Evolutionary conservation across 2,329 filamentous ascomycete genomes (phyloP), one percentile per base, ranked within the genome.

Genomic region (Fusarium avenaceum): DNA sequence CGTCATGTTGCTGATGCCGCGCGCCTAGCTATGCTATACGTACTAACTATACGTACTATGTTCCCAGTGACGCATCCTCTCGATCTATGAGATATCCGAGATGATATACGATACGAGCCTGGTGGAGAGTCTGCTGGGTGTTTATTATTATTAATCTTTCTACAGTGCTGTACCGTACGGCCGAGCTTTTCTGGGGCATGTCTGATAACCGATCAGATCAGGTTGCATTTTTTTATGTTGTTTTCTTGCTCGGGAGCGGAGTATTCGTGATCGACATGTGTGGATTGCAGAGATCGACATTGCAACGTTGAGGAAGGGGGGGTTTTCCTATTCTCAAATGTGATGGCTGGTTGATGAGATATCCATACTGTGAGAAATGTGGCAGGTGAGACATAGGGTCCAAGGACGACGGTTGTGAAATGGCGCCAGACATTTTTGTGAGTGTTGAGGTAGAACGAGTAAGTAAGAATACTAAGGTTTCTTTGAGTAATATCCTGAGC

Each of bases 151-250:
- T 33, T 59, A 26, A 26, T 24, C 24, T 24, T 24, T 24, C 7
- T 51, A 59, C 40, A 35, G 50, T 32, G 13, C 40, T 30, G 9
- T 30, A 30, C 58, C 57, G 54, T 46, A 65, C 67, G 69, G 52
- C 19, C 53, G 62, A 53, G 54, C 61, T 67, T 69, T 65, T 48
- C 65, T 38, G 51, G 65, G 65, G 62, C 47, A 53, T 38, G 47
- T 45, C 44, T 65, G 66, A 69, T 69, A 10, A 6, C 33, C 66
- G 66, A 69, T 69, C 60, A 69, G 61, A 69, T 69, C 65, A 69
- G 22, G 65, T 68, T 66, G 44, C 65, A 68, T 69, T 60, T 46
- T 30, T 30, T 35, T 19, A 47, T 60, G n/a, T 57, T 47, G 44
- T 30, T 35, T 51, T 54, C n/a, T 63, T 35, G 49, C 42, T 50